Base-by-base conservation (phyloP, 2,329 filamentous ascomycete genomes). In the Monilinia fructigena region DNA sequence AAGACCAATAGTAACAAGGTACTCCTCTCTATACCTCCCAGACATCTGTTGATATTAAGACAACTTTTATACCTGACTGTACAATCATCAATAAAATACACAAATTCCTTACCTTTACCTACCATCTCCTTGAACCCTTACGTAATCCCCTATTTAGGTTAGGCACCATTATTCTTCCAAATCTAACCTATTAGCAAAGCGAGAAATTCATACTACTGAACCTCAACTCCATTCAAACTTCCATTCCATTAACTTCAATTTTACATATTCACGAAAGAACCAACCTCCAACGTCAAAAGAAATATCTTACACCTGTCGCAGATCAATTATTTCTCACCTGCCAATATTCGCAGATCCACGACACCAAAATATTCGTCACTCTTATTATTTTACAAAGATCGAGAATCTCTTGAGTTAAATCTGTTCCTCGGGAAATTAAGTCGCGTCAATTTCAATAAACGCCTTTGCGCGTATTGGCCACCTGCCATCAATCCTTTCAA, bases 381-480 rank as follows among this genome's bases (percentile, higher is more conserved):
- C 56, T 53, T 45, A 54, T 65, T 26, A 54, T 66, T 40, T 54
- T 47, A 58, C 52, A 56, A 53, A 12, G 35, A 23, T 52, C 18
- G 16, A 23, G 16, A 55, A 28, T 31, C 23, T 38, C n/a, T 48
- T 66, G 31, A 20, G n/a, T 63, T 28, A 54, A 54, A 66, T 66
- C 56, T 66, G 50, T 55, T 40, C 31, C 55, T 56, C 63, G 26
- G 28, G 20, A 26, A 16, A 59, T 52, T 47, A 56, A 66, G 70
- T 69, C 69, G 69, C 69, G 69, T 70, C 48, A 48, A 66, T 53
- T 31, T 59, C 61, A 55, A 53, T 40, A 59, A 60, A 58, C 67
- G 50, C 67, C 59, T 69, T 70, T 69, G 70, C 74, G 73, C 71
- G 69, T 72, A 55, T 55, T 66, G 64, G 64, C 70, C 56, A 53